Conservation (phyloP, 2,329 filamentous ascomycete genomes). For the Ascomycota sp. region DNA sequence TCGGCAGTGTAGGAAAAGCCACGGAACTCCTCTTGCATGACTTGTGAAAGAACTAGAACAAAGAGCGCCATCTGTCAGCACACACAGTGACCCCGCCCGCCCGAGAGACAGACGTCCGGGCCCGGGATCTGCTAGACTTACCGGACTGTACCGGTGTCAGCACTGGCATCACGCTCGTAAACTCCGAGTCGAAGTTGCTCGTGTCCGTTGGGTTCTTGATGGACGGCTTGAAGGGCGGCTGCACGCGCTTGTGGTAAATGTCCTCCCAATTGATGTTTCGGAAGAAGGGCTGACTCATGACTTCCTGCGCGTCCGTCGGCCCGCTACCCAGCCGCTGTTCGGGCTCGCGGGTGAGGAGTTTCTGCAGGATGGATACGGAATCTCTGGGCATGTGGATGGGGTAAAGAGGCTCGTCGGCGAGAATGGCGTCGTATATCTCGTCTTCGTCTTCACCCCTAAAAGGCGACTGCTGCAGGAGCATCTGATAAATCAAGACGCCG, state of each 20-base stretch:
- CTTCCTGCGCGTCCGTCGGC: conserved; percentile 90
- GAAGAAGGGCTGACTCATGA: conserved; percentile 99
- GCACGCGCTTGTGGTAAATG: conserved; percentile 84
- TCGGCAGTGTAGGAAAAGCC: conserved; percentile 95
- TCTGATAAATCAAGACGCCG: conserved; percentile 96
- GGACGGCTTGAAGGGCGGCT: conserved; percentile 71
- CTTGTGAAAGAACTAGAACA: conserved; percentile 95
- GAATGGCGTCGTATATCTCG: conserved; percentile 96
- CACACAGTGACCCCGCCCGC: too few species aligned
- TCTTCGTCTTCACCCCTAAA: conserved; percentile 98
- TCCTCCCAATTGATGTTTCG: conserved; percentile 97
- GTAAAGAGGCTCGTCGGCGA: conserved; percentile 91
- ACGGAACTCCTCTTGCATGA: conserved; percentile 98
- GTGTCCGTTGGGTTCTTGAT: conserved; percentile 91
- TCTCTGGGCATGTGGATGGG: conserved; percentile 98
- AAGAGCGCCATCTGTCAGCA: conserved; percentile 8
- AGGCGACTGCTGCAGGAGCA: conserved; percentile 95
- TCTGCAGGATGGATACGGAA: conserved; percentile 92
- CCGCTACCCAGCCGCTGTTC: conserved; percentile 84
- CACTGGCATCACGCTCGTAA: conserved; percentile 94
- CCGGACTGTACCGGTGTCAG: conserved; percentile 92
- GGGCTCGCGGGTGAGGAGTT: conserved; percentile 85
- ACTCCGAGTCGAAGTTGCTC: conserved; percentile 98
- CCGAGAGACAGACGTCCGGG: too few species aligned
- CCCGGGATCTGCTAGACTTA: conserved; percentile 37